phyloP scores from a whole-genome alignment of 148 eudicot genomes.

The Spergularia marina region DNA sequence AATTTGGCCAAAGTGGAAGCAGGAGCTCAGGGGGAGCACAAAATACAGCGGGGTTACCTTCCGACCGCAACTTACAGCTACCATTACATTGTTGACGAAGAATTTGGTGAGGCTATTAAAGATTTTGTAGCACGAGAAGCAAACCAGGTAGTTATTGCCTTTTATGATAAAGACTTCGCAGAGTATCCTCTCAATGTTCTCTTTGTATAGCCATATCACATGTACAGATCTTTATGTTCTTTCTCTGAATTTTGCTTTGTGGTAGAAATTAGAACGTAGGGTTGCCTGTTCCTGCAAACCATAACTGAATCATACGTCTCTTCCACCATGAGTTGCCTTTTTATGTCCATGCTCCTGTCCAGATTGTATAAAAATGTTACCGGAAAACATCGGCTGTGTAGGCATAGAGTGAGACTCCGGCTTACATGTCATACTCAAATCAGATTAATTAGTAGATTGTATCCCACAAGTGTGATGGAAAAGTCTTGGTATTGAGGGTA shows the following conservation, averaged over 20 bases:
- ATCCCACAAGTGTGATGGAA: too few species aligned
- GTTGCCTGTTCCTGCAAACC: not conserved
- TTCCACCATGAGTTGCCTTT: too few species aligned
- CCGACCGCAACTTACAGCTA: constrained; percentile 87
- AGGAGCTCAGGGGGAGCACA: constrained; percentile 99
- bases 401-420: too few species aligned
- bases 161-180: not conserved
- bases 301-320: too few species aligned
- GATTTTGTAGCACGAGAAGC: constrained; percentile 77
- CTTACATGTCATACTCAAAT: too few species aligned
- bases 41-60: constrained; percentile 91
- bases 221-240: not conserved
- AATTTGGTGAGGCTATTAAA: constrained; percentile 57
- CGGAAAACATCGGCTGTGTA: too few species aligned
- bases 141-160: constrained; percentile 53
- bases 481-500: too few species aligned
- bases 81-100: constrained; percentile 78
- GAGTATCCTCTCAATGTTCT: not conserved
- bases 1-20: constrained; percentile 93
- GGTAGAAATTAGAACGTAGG: not conserved
- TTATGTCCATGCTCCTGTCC: too few species aligned
- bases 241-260: not conserved
- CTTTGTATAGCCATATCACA: not conserved
- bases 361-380: too few species aligned
- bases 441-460: too few species aligned